These are phyloP conservation scores for Sanghuangporus sanghuang DNA, from an alignment of 1,284 basidiomycete species.

Conservation along the genomic window DNA sequence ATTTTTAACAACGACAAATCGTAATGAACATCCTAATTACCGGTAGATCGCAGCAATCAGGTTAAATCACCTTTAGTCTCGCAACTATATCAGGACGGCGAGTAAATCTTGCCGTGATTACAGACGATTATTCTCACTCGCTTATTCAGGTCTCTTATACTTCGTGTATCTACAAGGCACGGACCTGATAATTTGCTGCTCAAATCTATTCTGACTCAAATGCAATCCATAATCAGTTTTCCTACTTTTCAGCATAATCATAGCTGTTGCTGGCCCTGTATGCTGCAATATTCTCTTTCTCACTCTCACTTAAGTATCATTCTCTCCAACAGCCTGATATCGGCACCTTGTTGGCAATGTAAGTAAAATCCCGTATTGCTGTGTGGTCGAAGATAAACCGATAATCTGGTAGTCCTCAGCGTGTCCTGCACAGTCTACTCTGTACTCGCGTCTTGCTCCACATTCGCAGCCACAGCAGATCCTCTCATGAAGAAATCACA, in stretches of 20 bases:
- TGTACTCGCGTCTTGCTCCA: slow-evolving; percentile 37
- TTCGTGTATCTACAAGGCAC: slow-evolving; percentile 34
- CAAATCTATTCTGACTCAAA: neutral
- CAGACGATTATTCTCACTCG: neutral
- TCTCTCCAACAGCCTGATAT: slow-evolving; percentile 17
- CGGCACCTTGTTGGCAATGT: slow-evolving; percentile 38
- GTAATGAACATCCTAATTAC: neutral
- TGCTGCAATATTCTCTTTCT: slow-evolving; percentile 18
- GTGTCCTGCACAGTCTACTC: slow-evolving; percentile 38
- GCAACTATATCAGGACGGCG: slow-evolving; percentile 38
- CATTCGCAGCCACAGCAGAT: slow-evolving; percentile 26
- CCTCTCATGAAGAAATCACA: neutral
- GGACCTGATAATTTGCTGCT: slow-evolving; percentile 7
- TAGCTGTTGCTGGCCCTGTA: slow-evolving; percentile 34
- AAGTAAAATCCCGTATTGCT: slow-evolving; percentile 12
- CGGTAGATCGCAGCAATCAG: slow-evolving; percentile 26
- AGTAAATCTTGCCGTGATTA: neutral
- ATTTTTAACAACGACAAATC: neutral
- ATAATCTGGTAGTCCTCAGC: slow-evolving; percentile 30
- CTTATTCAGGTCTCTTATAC: slow-evolving; percentile 32
- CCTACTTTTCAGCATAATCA: slow-evolving; percentile 37
- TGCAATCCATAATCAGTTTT: slow-evolving; percentile 25
- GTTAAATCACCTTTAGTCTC: slow-evolving; percentile 32
- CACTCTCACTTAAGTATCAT: neutral
- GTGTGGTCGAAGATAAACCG: neutral